Percentiles rank a stretch among this genome's conserved stretches.
These are phyloP conservation scores for Barnettozyma populi DNA, from an alignment of 805 yeast genomes.

Conservation along the genomic window DNA sequence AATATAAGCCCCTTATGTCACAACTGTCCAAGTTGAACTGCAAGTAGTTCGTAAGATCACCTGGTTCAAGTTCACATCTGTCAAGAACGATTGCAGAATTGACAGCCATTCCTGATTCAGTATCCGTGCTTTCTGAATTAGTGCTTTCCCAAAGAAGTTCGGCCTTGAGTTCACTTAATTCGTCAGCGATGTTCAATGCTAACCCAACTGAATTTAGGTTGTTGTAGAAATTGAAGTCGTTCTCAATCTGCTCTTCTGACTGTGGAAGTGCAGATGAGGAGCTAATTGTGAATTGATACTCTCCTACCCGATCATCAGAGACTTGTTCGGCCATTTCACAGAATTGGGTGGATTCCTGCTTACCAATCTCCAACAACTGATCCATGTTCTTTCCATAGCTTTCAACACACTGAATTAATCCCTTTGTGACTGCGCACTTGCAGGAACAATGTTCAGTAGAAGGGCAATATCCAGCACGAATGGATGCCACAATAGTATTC, in stretches of 20 bases:
- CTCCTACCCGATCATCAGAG: neutral
- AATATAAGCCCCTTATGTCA: constrained; percentile 20
- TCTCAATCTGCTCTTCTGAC: constrained; percentile 12
- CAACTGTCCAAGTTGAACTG: constrained; percentile 20
- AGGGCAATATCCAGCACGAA: constrained; percentile 5
- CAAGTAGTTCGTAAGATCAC: constrained; percentile 14
- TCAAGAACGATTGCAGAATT: constrained; percentile 15
- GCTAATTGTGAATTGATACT: neutral
- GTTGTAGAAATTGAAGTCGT: constrained; percentile 8
- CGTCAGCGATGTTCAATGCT: constrained; percentile 8
- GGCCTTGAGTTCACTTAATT: constrained; percentile 13
- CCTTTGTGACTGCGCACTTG: constrained; percentile 9
- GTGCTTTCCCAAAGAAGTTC: constrained; percentile 15
- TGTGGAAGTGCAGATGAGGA: neutral
- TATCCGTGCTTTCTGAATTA: neutral
- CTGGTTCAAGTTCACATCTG: constrained; percentile 16
- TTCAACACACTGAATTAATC: constrained; percentile 7
- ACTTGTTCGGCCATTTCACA: neutral
- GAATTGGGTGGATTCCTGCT: neutral
- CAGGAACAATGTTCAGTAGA: constrained; percentile 10
- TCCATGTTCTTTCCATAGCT: constrained; percentile 3
- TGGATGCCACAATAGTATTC: constrained; percentile 1
- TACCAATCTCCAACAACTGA: neutral
- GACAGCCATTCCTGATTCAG: neutral
- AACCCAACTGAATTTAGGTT: constrained; percentile 14